These are phyloP conservation scores for Mycena belliarum DNA, from an alignment of 768 basidiomycete species.

Conservation along the genomic window DNA sequence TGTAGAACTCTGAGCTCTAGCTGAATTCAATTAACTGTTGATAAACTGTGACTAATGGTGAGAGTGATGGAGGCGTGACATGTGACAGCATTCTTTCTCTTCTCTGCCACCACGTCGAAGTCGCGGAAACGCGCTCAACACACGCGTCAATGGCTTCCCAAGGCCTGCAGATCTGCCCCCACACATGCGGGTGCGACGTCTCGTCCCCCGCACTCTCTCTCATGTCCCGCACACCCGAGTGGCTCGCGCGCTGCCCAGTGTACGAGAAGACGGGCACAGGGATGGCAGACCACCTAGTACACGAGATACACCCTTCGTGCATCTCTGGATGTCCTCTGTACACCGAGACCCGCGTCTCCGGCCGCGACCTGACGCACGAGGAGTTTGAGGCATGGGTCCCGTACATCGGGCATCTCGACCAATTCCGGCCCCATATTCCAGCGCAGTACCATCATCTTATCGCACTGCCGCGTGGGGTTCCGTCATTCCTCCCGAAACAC, in stretches of 20 bases:
- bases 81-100: too few species aligned
- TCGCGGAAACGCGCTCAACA: slow-evolving; percentile 39
- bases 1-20: too few species aligned
- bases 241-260: background rate
- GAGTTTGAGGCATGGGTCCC: slow-evolving; percentile 1
- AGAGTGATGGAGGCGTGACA: too few species aligned
- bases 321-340: background rate
- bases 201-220: background rate
- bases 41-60: too few species aligned
- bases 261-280: background rate
- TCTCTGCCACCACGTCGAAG: too few species aligned
- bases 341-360: background rate
- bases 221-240: background rate
- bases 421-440: background rate
- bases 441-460: background rate
- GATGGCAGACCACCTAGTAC: background rate
- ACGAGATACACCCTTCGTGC: background rate
- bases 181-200: background rate
- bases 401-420: background rate
- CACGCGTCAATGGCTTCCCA: background rate
- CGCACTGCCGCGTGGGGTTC: background rate
- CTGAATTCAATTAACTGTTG: too few species aligned
- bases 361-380: background rate
- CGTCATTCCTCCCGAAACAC: background rate
- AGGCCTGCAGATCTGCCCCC: background rate